These are phyloP conservation scores for Eucalyptus pauciflora DNA, from an alignment of 345 rosid species.

Conservation along the genomic window DNA sequence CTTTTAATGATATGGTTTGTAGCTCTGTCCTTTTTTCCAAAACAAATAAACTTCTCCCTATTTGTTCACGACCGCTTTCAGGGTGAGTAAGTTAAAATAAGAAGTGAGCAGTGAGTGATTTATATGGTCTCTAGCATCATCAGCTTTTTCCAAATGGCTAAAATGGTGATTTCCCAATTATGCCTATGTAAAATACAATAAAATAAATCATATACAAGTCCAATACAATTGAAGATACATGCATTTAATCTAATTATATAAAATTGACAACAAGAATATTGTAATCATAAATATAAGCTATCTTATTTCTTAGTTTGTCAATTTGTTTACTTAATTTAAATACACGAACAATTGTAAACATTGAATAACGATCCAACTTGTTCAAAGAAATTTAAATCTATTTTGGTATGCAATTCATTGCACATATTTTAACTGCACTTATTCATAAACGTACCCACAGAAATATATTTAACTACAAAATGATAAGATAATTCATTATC, in stretches of 20 bases:
- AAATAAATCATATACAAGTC: neutral
- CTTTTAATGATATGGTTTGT: neutral
- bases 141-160: neutral
- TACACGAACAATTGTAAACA: neutral
- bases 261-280: neutral
- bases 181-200: neutral
- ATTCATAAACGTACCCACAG: neutral
- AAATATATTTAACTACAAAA: too few relatives aligned
- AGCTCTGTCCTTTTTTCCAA: too few relatives aligned
- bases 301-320: neutral
- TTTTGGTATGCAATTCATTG: neutral
- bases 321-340: neutral
- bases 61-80: neutral
- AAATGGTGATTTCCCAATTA: neutral
- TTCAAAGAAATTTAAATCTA: neutral
- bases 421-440: neutral
- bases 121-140: neutral
- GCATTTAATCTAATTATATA: neutral
- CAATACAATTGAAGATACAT: neutral
- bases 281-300: neutral
- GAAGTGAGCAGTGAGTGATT: neutral
- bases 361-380: neutral
- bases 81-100: neutral
- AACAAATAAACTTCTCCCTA: neutral
- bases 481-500: too few relatives aligned